Base-by-base conservation (phyloP, 2,329 filamentous ascomycete genomes). In the Emericellopsis cladophorae region DNA sequence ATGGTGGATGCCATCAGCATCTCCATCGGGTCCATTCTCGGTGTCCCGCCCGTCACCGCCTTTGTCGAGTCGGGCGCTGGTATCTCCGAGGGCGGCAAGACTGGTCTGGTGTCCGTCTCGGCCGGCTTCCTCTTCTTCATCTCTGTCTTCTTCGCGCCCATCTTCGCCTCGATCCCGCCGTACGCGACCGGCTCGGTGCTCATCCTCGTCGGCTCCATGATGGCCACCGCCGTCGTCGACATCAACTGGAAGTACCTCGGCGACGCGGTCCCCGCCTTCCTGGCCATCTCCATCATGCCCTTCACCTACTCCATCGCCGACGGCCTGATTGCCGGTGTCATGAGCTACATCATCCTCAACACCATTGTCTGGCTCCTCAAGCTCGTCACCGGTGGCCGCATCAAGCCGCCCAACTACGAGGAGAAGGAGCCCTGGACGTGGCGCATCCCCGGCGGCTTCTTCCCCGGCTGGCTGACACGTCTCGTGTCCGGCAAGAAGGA, bases 121-220 rank as follows among this genome's bases (percentile, higher is more conserved):
- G 81, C 84, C 0, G 87, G 87, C 5, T 42, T 93, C 39, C 88
- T 82, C 62, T 94, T 94, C 68, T 82, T 94, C 65, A 76, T 93
- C 55, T 77, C 84, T 43, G 74, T 93, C 45, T 93, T 93, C 69
- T 93, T 93, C 56, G 86, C 87, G 0, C 87, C 87, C 0, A 90
- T 93, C 43, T 93, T 93, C 54, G 86, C 87, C 9, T 89, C 84
- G 0, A 92, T 93, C 43, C 87, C 87, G 5, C 81, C 86, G 0
- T 93, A 85, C 84, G 87, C 87, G 3, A 94, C 87, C 0, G 87
- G 87, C 37, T 88, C 83, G 56, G 88, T 88, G n/a, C 72, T 93
- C 22, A 72, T 94, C 49, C 77, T 94, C 32, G 85, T 94, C 41
- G 87, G 87, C n/a, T 79, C 80, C 16, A 81, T 93, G 72, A 93